Evolutionary conservation across 1,139 yeast genomes (phyloP).

Genomic region (Starmera stellimalicola): DNA sequence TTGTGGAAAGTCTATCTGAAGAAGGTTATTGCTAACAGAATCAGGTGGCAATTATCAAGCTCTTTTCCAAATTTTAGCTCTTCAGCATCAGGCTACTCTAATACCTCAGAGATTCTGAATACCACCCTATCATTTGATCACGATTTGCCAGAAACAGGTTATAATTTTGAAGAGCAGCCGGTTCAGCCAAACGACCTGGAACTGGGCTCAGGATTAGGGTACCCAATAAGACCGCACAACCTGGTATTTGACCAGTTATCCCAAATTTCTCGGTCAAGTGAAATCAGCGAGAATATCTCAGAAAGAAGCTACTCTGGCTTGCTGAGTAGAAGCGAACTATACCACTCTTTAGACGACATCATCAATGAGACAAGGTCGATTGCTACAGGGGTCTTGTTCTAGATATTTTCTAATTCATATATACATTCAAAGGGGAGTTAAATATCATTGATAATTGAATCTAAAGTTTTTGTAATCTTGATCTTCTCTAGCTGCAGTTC

Average conservation of each 20-base stretch:
- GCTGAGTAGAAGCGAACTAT: background rate
- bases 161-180: too few species aligned
- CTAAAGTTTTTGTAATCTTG: conserved; percentile 5
- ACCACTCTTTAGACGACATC: background rate
- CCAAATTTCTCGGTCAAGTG: too few species aligned
- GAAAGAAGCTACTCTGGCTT: background rate
- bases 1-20: conserved; percentile 22
- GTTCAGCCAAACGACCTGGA: background rate
- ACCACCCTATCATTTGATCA: too few species aligned
- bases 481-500: conserved; percentile 11
- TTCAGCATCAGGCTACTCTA: too few species aligned
- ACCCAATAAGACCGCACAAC: background rate
- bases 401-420: too few species aligned
- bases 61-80: too few species aligned
- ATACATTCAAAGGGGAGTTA: too few species aligned
- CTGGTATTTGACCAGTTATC: too few species aligned
- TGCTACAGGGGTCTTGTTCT: background rate
- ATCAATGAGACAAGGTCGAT: background rate
- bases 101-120: too few species aligned
- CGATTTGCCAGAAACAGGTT: too few species aligned
- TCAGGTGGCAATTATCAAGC: conserved; percentile 21
- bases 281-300: background rate
- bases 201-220: background rate
- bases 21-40: conserved; percentile 18
- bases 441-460: background rate